Evolutionary conservation across 257 asterid species (phyloP).

Genomic region (Buddleja alternifolia): DNA sequence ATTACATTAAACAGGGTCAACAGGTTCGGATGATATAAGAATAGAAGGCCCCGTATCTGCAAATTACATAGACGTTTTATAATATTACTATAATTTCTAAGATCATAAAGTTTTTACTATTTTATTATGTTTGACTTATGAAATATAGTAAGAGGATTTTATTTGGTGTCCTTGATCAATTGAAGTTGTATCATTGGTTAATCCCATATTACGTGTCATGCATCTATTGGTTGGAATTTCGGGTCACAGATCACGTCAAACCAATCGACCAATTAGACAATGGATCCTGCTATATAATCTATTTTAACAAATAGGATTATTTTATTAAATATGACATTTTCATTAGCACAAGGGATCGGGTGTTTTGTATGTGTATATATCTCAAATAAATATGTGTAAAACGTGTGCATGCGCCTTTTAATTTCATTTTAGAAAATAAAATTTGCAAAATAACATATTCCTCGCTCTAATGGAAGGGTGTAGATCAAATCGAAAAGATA

Average conservation of each 20-base stretch:
- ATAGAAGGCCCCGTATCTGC: slow-evolving; percentile 1
- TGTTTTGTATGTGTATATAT: too few species aligned
- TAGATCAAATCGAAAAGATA: too few species aligned
- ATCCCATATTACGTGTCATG: slow-evolving; percentile 1
- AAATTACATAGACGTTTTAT: slow-evolving; percentile 23
- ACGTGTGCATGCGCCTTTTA: too few species aligned
- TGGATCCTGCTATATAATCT: not conserved
- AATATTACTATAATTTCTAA: not conserved
- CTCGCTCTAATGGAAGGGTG: too few species aligned
- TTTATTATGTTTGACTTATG: not conserved
- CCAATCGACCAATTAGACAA: slow-evolving; percentile 31
- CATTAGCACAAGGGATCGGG: too few species aligned
- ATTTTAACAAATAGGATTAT: not conserved
- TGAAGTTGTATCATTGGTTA: slow-evolving; percentile 9
- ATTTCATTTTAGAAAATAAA: too few species aligned
- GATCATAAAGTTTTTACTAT: slow-evolving; percentile 4
- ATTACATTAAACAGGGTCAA: slow-evolving; percentile 29
- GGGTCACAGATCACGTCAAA: slow-evolving; percentile 28
- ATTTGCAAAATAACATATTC: too few species aligned
- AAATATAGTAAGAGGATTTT: not conserved
- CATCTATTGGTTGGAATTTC: slow-evolving; percentile 23
- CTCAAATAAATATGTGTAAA: too few species aligned
- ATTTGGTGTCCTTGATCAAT: slow-evolving; percentile 24
- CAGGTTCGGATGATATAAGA: slow-evolving; percentile 23
- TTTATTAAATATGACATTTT: too few species aligned